These are phyloP conservation scores for Vaccinium darrowii DNA, from an alignment of 148 eudicot species.

Conservation along the genomic window DNA sequence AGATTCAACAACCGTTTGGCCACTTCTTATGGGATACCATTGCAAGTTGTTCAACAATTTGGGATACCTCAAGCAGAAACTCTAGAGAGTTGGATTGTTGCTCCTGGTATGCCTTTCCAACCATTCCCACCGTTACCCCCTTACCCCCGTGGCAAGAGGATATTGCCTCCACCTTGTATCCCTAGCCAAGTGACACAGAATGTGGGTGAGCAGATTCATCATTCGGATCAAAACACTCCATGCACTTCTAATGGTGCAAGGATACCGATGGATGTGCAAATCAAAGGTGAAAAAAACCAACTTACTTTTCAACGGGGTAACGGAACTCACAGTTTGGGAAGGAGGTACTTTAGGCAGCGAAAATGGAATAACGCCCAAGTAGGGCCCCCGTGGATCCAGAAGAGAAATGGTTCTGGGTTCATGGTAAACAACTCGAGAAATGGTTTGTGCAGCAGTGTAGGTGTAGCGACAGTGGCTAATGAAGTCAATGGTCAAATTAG, in stretches of 20 bases:
- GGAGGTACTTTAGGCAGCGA: conserved; percentile 54
- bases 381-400: conserved; percentile 57
- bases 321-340: conserved; percentile 34
- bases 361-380: conserved; percentile 43
- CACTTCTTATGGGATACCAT: conserved; percentile 70
- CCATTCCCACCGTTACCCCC: conserved; percentile 89
- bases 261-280: conserved; percentile 12
- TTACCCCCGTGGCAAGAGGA: conserved; percentile 35
- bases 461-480: conserved; percentile 29
- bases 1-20: conserved; percentile 52
- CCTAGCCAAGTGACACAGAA: conserved; percentile 8
- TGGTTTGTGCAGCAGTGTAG: conserved; percentile 28
- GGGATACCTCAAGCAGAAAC: conserved; percentile 45
- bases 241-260: conserved; percentile 34
- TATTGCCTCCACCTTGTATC: conserved; percentile 11
- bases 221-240: conserved; percentile 36
- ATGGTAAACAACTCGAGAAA: conserved; percentile 41
- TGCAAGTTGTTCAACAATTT: conserved; percentile 44
- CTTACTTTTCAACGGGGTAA: conserved; percentile 28
- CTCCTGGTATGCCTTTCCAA: conserved; percentile 71
- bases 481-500: conserved; percentile 30
- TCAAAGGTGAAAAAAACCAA: conserved; percentile 25
- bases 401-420: conserved; percentile 41
- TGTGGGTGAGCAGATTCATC: conserved; percentile 21
- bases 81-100: conserved; percentile 56